These are phyloP conservation scores for Platanthera guangdongensis DNA, from an alignment of 106 monocot genomes.

Conservation along the genomic window DNA sequence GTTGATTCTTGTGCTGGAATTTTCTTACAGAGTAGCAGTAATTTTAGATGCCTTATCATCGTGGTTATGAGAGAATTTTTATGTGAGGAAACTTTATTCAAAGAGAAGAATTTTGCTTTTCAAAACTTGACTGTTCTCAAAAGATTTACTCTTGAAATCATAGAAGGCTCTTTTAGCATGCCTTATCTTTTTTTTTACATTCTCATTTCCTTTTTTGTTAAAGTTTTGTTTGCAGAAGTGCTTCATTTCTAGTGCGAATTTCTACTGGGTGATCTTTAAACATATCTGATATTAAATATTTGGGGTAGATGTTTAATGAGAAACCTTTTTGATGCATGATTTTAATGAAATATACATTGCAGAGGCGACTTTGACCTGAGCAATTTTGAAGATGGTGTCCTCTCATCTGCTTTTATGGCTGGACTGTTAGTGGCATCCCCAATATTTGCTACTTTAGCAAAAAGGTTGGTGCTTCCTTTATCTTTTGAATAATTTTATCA, in stretches of 20 bases:
- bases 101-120: not conserved
- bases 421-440: constrained; percentile 89
- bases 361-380: constrained; percentile 88
- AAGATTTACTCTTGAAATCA: not conserved
- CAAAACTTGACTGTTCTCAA: not conserved
- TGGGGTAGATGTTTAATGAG: not conserved
- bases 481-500: not conserved
- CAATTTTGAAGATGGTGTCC: constrained; percentile 89
- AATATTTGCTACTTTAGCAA: constrained; percentile 87
- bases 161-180: not conserved
- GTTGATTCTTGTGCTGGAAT: not conserved
- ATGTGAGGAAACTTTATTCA: not conserved
- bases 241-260: not conserved
- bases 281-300: not conserved
- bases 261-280: not conserved
- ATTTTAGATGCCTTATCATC: not conserved
- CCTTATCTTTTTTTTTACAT: not conserved
- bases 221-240: not conserved
- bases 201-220: not conserved
- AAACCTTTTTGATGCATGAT: not conserved
- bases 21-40: not conserved
- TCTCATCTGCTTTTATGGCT: constrained; percentile 99
- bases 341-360: constrained; percentile 11
- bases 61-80: not conserved
- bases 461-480: constrained; percentile 40